These are phyloP conservation scores for Tilletia setariae DNA, from an alignment of 1,284 basidiomycete species.

Conservation along the genomic window DNA sequence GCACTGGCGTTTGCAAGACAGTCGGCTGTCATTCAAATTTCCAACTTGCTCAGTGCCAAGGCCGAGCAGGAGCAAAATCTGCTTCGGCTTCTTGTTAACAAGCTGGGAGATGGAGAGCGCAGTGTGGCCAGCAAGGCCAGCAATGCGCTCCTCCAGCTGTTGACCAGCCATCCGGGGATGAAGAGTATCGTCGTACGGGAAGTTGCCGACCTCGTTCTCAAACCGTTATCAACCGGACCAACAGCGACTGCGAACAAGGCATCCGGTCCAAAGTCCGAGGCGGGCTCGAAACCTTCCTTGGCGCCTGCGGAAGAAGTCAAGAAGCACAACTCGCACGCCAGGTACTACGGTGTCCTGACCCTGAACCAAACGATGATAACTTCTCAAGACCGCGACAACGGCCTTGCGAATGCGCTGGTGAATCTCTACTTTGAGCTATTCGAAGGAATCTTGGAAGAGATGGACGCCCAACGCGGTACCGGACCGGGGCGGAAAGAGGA, in stretches of 20 bases:
- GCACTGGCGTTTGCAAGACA: constrained; percentile 82
- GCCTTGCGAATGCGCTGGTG: constrained; percentile 77
- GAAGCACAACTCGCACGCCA: constrained; percentile 62
- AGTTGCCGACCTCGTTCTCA: constrained; percentile 74
- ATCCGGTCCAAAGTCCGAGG: constrained; percentile 25
- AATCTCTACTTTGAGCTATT: constrained; percentile 96
- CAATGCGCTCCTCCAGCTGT: constrained; percentile 79
- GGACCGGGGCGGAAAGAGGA: constrained; percentile 30
- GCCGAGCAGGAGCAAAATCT: constrained; percentile 98
- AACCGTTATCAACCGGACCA: constrained; percentile 48
- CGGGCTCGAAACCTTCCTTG: constrained; percentile 54
- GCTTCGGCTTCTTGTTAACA: constrained; percentile 86
- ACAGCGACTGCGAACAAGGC: constrained; percentile 15
- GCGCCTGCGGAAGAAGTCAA: neutral
- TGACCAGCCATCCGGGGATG: constrained; percentile 91
- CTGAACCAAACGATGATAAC: constrained; percentile 88
- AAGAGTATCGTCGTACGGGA: constrained; percentile 86
- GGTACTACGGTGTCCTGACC: constrained; percentile 88
- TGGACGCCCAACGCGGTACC: constrained; percentile 41
- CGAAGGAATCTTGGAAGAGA: constrained; percentile 62
- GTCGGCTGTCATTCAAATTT: constrained; percentile 68
- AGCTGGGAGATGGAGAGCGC: constrained; percentile 75
- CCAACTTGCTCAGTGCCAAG: constrained; percentile 77
- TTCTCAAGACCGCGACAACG: constrained; percentile 64
- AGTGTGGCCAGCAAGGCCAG: constrained; percentile 84